Base-by-base conservation (phyloP, 768 basidiomycete genomes). In the Leccinum rimulosum region DNA sequence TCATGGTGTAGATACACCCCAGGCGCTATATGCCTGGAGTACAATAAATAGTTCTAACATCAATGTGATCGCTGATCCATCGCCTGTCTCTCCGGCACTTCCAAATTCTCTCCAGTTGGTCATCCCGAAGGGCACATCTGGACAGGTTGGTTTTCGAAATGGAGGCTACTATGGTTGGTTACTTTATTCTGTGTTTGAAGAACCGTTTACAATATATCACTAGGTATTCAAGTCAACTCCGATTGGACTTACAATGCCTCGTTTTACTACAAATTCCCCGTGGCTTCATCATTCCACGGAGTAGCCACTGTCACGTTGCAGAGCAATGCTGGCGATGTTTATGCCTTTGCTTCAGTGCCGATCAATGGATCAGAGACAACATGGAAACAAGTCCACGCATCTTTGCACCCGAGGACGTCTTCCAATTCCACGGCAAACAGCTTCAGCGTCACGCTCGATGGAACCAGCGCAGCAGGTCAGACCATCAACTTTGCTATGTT, bases 41-140 rank as follows among this genome's bases (percentile, higher is more conserved):
- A 57, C 80, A 17, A 76, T 84, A 27, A 77, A 77, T 30, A 76
- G 73, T 1, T 75, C 77, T 58, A 17, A 64, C 10, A 77, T 88
- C 52, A 68, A 69, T 8, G 85, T 88, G 9, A 71, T 86, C 8
- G 75, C 77, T 27, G 84, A 84, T 54, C 64, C 77, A 4, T 68
- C 68, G 2, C 81, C 86, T 1, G 76, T 88, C 4, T 88, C 85
- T 0, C 65, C 74, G 6, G 82, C 84, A 0, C 77, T 88, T 3
- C 86, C 86, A 0, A 88, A 88, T 70, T 81, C 84, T 2, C 77
- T 88, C 19, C 79, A 80, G 40, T 65, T 88, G 19, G 67, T 65
- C 1, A 64, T 85, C 15, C 82, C 85, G 3, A 56, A 68, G 33
- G 80, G 74, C 0, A 50, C 66, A 4, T 68, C 72, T 3, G 79